Percentiles rank a stretch among this genome's conserved stretches.
Conservation (phyloP, 208 protist genomes). For the Crithidia expoeki region DNA sequence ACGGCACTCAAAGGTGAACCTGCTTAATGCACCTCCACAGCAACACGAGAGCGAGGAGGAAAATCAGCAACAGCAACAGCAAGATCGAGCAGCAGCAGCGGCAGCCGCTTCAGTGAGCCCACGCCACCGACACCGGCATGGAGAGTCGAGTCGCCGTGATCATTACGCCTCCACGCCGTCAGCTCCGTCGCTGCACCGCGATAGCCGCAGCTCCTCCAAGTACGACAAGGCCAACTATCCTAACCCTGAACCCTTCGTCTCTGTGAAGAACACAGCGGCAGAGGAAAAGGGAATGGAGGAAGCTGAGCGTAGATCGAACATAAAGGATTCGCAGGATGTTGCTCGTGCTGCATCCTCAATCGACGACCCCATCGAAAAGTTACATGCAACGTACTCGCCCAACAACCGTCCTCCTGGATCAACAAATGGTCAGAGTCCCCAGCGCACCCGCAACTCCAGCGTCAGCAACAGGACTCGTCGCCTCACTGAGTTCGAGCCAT, state of each 20-base stretch:
- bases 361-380: background rate
- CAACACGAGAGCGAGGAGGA: background rate
- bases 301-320: background rate
- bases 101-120: background rate
- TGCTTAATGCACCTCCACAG: too few relatives aligned
- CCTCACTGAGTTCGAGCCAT: conserved; percentile 16
- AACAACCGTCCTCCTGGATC: background rate
- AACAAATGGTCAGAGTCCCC: conserved; percentile 8
- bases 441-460: conserved; percentile 8
- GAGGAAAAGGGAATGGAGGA: background rate
- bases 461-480: conserved; percentile 1
- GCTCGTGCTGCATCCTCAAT: background rate
- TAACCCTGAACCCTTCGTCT: background rate
- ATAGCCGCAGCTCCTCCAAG: conserved; percentile 15
- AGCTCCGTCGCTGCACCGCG: conserved; percentile 6
- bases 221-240: background rate
- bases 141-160: background rate
- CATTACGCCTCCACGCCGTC: background rate
- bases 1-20: too few relatives aligned
- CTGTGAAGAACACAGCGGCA: background rate
- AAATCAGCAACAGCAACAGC: background rate
- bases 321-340: background rate
- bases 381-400: too few relatives aligned
- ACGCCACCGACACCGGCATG: background rate
- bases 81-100: background rate